Base-by-base conservation (phyloP, 345 rosid genomes). In the Eucalyptus regnans region DNA sequence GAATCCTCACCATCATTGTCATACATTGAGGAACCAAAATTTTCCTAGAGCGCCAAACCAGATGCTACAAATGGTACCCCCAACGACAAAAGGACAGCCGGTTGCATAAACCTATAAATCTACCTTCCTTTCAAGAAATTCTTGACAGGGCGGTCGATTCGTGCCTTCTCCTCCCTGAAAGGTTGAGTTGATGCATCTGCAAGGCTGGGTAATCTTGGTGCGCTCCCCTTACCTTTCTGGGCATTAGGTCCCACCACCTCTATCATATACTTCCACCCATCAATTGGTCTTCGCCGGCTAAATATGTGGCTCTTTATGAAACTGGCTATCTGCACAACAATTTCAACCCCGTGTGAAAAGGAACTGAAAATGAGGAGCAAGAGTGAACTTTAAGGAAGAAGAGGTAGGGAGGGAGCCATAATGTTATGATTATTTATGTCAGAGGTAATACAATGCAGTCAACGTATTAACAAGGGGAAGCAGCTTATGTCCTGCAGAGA, bases 181-280 rank as follows among this genome's bases (percentile, higher is more conserved):
- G 97, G 99, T 88, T 94, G 98, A 60, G 98, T 98, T 17, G 98
- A 91, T 79, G 95, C 89, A 92, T 98, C 99, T 3, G 98, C 93
- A 31, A 97, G 91, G 88, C 94, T 94, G 2, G 98, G 98, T 48
- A 95, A 89, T 92, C 99, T 97, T n/a, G 99, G 92, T 86, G 94
- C 95, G 84, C 99, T 95, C 14, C 99, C 99, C 90, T 96, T 98
- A 86, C 97, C 98, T 95, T 94, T 98, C 93, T 94, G 94, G 46
- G 99, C 98, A 94, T 98, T 98, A 49, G 99, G 99, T 88, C 99
- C 99, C 6, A 98, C 90, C 91, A 93, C 99, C 93, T 98, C 99
- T 68, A 98, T 96, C 99, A 97, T 97, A 90, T 94, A 95, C 91
- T 95, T 97, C 99, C 99, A 97, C 85, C 99, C 99, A 90, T 98